These are phyloP conservation scores for Aspergillus incahuasiensis DNA, from an alignment of 495 filamentous ascomycete species.

Conservation along the genomic window DNA sequence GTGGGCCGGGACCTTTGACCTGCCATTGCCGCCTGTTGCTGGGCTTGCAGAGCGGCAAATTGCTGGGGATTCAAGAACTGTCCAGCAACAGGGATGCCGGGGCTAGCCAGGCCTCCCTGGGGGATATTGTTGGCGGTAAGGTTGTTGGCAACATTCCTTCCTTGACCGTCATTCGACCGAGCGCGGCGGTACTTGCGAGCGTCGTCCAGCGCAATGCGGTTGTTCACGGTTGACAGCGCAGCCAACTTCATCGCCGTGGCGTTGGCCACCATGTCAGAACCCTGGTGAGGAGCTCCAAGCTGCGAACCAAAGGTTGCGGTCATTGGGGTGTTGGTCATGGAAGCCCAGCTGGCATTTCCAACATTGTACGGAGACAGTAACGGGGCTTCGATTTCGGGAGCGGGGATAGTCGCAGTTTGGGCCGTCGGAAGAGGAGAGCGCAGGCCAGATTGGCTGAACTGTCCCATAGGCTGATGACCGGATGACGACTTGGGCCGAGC, in stretches of 20 bases:
- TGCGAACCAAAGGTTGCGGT: conserved; percentile 69
- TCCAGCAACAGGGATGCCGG: conserved; percentile 70
- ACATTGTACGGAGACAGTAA: conserved; percentile 84
- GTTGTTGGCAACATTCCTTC: conserved; percentile 35
- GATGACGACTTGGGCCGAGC: conserved; percentile 87
- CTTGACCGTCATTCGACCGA: conserved; percentile 80
- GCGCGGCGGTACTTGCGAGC: conserved; percentile 89
- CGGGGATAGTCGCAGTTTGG: conserved; percentile 77
- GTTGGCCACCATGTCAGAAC: conserved; percentile 93
- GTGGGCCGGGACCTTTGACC: conserved; percentile 85
- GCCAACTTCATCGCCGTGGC: conserved; percentile 99
- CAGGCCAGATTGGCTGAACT: conserved; percentile 84
- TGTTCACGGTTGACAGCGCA: conserved; percentile 94
- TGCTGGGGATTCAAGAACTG: conserved; percentile 82
- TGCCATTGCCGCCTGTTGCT: conserved; percentile 72
- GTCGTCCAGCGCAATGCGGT: conserved; percentile 94
- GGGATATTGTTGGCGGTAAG: conserved; percentile 35
- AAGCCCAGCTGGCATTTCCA: conserved; percentile 91
- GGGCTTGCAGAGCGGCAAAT: conserved; percentile 76
- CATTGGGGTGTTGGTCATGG: conserved; percentile 97
- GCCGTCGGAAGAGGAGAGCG: conserved; percentile 72
- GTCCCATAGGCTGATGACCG: conserved; percentile 88
- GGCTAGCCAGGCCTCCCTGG: conserved; percentile 45
- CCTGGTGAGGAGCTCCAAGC: conserved; percentile 38
- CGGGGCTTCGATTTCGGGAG: conserved; percentile 75